Evolutionary conservation across 495 filamentous ascomycete genomes (phyloP), one percentile per base, ranked within the genome.

Genomic region (Bacidia rubella): DNA sequence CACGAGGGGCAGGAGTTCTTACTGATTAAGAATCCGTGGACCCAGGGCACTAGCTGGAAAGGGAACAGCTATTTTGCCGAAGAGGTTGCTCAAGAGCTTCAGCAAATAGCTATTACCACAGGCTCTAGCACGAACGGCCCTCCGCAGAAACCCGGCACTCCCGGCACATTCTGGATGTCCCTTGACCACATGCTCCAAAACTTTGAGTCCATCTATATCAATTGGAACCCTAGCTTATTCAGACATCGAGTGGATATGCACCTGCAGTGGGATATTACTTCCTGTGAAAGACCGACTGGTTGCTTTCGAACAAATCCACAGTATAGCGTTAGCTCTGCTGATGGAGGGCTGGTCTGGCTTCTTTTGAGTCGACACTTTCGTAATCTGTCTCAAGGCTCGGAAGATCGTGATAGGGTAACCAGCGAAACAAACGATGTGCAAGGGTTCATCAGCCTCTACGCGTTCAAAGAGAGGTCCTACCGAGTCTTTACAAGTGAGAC

Each of bases 11-110:
- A 77, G 52, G 74, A 80, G 21, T 72, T 80, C 35, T 68, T 96
- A 25, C 74, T 96, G 0, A 73, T 99, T 56, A 97, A 99, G 62
- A 97, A 99, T 62, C 93, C 93, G 7, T 97, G 93, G 93, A 83
- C 83, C 47, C 82, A 90, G 49, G 86, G 85, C 29, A 74, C 78
- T 23, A 71, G 77, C 2, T 89, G 83, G 83, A 80, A 71, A 54
- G 75, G 75, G 2, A 61, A 53, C 24, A 57, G 55, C 57, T 51
- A 22, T 53, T 56, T 20, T n/a, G 9, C 9, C 19, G 15, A 20
- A 19, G 27, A 59, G 42, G 56, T 56, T 24, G 54, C 52, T 15
- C 54, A 57, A 26, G 52, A 58, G 5, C 52, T 52, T 38, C 5
- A 45, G n/a, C 19, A 23, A n/a, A 19, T 65, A 67, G 26, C 5